A percentile compares a stretch with the other conserved stretches of the same genome.
Conservation (phyloP, 371 early-diverging fungal species). For the Actinomortierella ambigua region DNA sequence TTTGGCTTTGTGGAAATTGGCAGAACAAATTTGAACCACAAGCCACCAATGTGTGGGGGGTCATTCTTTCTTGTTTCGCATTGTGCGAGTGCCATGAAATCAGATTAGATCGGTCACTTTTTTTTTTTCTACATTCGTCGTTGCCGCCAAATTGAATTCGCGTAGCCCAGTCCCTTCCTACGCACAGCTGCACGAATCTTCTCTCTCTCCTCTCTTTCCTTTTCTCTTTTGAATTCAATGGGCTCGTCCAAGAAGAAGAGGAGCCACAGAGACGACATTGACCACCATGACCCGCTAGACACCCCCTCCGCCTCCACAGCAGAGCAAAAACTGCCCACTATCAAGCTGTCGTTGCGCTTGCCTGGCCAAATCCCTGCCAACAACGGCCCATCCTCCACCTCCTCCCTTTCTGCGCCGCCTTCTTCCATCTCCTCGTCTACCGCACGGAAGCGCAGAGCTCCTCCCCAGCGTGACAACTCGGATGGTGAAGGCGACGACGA, state of each 20-base stretch:
- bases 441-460: slow-evolving; percentile 2
- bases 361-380: slow-evolving; percentile 5
- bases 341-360: slow-evolving; percentile 41
- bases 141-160: background rate
- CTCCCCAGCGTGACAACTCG: background rate
- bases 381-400: slow-evolving; percentile 11
- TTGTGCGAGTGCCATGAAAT: too few species aligned
- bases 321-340: slow-evolving; percentile 24
- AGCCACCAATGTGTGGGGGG: too few species aligned
- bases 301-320: slow-evolving; percentile 9
- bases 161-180: background rate
- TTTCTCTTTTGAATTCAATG: slow-evolving; percentile 17
- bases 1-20: too few species aligned
- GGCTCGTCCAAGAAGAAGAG: slow-evolving; percentile 13
- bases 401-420: slow-evolving; percentile 7
- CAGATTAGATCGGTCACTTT: background rate
- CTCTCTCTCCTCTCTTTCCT: background rate
- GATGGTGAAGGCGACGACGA: slow-evolving; percentile 7
- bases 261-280: background rate
- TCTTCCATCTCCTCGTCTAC: slow-evolving; percentile 2
- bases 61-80: too few species aligned
- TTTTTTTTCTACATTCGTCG: background rate
- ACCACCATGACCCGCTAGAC: background rate
- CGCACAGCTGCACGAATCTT: slow-evolving; percentile 2
- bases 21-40: too few species aligned